These are phyloP conservation scores for Cyanidium caldarium DNA, from an alignment of 23 red algal species.

Conservation along the genomic window DNA sequence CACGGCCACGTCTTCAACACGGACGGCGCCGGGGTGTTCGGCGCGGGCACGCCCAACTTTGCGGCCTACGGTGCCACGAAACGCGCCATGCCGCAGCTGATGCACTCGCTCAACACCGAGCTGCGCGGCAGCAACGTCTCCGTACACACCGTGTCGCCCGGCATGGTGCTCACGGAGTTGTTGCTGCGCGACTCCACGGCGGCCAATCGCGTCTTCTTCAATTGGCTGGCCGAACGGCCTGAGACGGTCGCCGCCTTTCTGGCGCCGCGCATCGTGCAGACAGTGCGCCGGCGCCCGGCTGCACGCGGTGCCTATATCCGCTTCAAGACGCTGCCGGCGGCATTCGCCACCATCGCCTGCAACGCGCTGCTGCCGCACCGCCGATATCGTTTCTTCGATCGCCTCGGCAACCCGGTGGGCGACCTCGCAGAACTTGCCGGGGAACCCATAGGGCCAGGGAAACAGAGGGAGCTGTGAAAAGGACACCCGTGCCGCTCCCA, in stretches of 20 bases:
- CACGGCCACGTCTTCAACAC: slow-evolving; percentile 43
- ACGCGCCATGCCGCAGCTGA: slow-evolving; percentile 51
- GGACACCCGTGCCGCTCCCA: no score
- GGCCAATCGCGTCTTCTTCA: slow-evolving; percentile 28
- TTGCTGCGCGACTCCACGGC: slow-evolving; percentile 38
- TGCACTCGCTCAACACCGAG: slow-evolving; percentile 27
- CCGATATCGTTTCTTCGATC: not conserved
- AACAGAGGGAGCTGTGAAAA: no score
- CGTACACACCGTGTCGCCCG: slow-evolving; percentile 42
- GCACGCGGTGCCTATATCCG: not conserved
- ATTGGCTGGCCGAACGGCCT: slow-evolving; percentile 62
- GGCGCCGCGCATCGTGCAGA: slow-evolving; percentile 30
- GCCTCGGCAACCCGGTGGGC: not conserved
- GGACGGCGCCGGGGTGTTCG: slow-evolving; percentile 42
- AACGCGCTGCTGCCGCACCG: not conserved
- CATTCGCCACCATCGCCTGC: not conserved
- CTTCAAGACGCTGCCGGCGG: not conserved
- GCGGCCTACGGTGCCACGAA: slow-evolving; percentile 68
- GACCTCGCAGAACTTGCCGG: no score
- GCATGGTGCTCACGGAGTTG: slow-evolving; percentile 75
- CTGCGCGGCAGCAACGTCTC: not conserved
- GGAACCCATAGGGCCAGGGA: no score
- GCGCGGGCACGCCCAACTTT: slow-evolving; percentile 29
- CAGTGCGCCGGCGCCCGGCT: not conserved
- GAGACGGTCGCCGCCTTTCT: slow-evolving; percentile 44